Conservation (phyloP, 2,329 filamentous ascomycete genomes). For the Exophiala dermatitidis region DNA sequence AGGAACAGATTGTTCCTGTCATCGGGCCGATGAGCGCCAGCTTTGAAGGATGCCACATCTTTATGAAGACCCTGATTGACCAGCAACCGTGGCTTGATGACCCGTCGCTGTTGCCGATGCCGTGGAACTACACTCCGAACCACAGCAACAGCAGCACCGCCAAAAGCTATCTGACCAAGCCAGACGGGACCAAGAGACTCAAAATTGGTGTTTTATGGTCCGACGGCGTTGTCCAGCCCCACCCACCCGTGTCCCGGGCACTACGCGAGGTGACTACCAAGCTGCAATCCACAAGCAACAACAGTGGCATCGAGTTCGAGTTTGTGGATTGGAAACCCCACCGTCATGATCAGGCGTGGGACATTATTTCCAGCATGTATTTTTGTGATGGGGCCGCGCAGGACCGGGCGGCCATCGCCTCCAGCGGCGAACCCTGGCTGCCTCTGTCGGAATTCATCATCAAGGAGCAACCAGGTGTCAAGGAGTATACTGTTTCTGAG, state of each 20-base stretch:
- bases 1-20: constrained; percentile 41
- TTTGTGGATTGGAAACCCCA: constrained; percentile 47
- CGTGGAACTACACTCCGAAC: constrained; percentile 39
- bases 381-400: constrained; percentile 54
- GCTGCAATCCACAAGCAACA: neutral
- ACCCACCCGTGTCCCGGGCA: constrained; percentile 53
- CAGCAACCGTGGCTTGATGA: constrained; percentile 48
- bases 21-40: constrained; percentile 48
- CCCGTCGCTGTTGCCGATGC: constrained; percentile 47
- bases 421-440: constrained; percentile 51
- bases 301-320: constrained; percentile 34
- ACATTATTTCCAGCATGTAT: constrained; percentile 42
- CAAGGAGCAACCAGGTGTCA: constrained; percentile 47
- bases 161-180: neutral
- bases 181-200: constrained; percentile 31
- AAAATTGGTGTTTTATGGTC: constrained; percentile 56
- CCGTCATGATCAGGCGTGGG: constrained; percentile 44
- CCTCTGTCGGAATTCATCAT: constrained; percentile 54
- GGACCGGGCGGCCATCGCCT: constrained; percentile 44
- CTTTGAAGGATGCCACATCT: constrained; percentile 42
- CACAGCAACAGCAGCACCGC: neutral
- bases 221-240: constrained; percentile 53
- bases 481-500: constrained; percentile 37
- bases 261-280: constrained; percentile 28
- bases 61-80: constrained; percentile 23